phyloP scores from a whole-genome alignment of 2,329 filamentous ascomycete genomes.

The Laburnicola sp. region DNA sequence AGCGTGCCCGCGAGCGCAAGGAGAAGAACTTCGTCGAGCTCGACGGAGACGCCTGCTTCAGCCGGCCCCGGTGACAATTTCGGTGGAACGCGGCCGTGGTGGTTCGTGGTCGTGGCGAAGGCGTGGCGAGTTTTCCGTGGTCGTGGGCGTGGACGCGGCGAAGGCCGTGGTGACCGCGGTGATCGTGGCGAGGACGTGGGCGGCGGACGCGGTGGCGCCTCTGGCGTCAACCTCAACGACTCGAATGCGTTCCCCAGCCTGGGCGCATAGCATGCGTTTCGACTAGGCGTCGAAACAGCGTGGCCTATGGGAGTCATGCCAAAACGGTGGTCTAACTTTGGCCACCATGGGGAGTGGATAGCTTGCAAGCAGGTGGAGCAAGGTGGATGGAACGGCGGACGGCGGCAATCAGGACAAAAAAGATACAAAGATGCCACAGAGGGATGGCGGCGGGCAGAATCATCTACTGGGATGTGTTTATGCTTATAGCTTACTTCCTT shows the following conservation, averaged over 20 bases:
- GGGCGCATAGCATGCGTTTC: conserved; percentile 48
- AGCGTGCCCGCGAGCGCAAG: conserved; percentile 85
- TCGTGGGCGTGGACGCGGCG: conserved; percentile 56
- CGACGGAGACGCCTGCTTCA: conserved; percentile 64
- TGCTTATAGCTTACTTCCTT: conserved; percentile 6
- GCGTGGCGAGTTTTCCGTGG: conserved; percentile 59
- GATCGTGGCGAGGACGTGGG: conserved; percentile 50
- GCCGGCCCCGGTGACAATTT: conserved; percentile 57
- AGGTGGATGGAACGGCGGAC: conserved; percentile 17
- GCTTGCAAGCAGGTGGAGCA: conserved; percentile 8
- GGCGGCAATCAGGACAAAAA: conserved; percentile 39
- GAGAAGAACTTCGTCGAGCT: conserved; percentile 88
- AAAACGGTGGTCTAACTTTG: conserved; percentile 9
- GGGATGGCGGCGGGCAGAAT: conserved; percentile 45
- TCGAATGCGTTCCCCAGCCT: conserved; percentile 58
- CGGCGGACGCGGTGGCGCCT: conserved; percentile 44
- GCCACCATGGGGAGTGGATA: conserved; percentile 17
- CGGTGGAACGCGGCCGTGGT: conserved; percentile 33
- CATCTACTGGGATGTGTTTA: conserved; percentile 12
- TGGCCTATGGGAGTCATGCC: conserved; percentile 10
- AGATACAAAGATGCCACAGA: conserved; percentile 29
- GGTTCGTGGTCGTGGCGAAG: conserved; percentile 58
- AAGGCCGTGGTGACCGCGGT: conserved; percentile 56
- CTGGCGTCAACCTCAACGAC: conserved; percentile 55
- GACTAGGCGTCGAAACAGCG: conserved; percentile 1